Base-by-base conservation (phyloP, 148 eudicot genomes). In the Chenopodium quinoa region DNA sequence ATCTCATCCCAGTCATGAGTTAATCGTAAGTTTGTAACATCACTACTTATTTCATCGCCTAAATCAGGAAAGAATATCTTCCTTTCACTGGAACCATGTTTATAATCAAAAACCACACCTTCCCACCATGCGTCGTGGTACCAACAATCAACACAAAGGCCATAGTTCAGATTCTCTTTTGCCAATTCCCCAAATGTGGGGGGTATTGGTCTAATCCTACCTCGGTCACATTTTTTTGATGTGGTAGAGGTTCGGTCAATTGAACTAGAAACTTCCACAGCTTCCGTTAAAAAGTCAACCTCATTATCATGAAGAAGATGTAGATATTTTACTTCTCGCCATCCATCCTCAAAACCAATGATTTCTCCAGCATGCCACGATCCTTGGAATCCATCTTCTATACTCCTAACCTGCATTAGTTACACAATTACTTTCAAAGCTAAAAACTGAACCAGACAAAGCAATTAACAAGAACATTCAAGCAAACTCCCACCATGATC, bases 111-210 rank as follows among this genome's bases (percentile, higher is more conserved):
- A 73, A 97, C 81, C 75, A 97, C 98, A 73, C 99, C 99, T 91
- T 97, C 99, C 99, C 99, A 97, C 99, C 99, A 97, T 22, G 97
- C 98, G 10, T 91, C 95, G 2, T 84, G 12, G 37, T 82, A 56
- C 82, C 85, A 90, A 79, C 87, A 86, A 85, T 96, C 99, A 47
- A 96, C 98, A 85, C 98, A 96, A 47, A 82, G 82, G 23, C 97
- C 92, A 84, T 92, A 93, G 19, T 65, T 79, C 52, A 93, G 81
- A 75, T 71, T 40, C 82, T 73, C 80, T 25, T 13, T 48, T 32
- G 13, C n/a, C 74, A 78, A 17, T 47, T 79, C 47, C 58, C 60
- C 40, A n/a, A 17, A 25, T 27, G 85, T 88, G 17, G 91, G 90
- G 17, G 91, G 90, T 69, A 73, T 20, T 52, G 97, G 97, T 84